Evolutionary conservation across 2,329 filamentous ascomycete genomes (phyloP).

Genomic region (Trichoderma sp.): DNA sequence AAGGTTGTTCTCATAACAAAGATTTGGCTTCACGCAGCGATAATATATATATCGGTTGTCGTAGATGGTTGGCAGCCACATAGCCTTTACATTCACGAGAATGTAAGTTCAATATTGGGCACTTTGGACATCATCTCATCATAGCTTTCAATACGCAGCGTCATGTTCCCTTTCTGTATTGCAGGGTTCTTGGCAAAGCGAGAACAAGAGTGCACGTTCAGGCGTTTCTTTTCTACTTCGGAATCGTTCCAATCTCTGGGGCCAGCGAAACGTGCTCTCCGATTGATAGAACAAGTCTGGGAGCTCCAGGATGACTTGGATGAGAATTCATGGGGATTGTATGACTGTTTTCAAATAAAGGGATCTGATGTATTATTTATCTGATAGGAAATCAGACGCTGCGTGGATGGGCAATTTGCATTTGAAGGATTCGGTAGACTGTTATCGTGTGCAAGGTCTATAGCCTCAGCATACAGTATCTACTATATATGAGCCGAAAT

Average conservation of each 20-base stretch:
- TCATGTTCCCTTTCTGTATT: conserved; percentile 11
- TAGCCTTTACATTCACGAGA: background rate
- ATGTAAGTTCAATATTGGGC: background rate
- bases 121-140: background rate
- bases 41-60: background rate
- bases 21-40: background rate
- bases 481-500: background rate
- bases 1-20: background rate
- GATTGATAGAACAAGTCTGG: background rate
- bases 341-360: background rate
- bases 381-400: background rate
- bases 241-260: conserved; percentile 13
- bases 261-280: background rate
- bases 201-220: background rate
- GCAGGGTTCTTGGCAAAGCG: background rate
- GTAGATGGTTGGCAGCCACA: background rate
- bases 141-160: background rate
- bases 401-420: background rate
- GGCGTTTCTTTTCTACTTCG: background rate
- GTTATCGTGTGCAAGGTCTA: background rate
- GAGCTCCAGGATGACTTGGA: background rate
- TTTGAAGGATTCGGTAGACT: background rate
- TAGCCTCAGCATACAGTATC: background rate
- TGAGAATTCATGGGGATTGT: background rate
- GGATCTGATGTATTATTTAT: background rate